Evolutionary conservation across 352 stramenopile species (phyloP).

Genomic region (Pythium monospermum): DNA sequence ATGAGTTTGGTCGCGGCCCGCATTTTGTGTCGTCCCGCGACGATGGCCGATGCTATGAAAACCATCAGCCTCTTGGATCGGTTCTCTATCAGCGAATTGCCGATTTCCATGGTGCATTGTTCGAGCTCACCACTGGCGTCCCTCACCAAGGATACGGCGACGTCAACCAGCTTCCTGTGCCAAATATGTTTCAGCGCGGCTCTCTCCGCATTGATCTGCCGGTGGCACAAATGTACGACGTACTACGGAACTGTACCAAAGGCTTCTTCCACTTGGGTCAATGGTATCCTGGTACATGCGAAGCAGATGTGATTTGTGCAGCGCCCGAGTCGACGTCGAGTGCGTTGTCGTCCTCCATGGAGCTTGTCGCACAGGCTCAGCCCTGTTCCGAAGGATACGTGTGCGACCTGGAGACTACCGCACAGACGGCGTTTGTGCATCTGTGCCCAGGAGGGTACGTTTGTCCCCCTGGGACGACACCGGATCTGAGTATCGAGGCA

Average conservation of each 20-base stretch:
- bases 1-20: conserved; percentile 87
- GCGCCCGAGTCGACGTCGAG: conserved; percentile 25
- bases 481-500: conserved; percentile 86
- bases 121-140: conserved; percentile 87
- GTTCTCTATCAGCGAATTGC: conserved; percentile 92
- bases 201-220: conserved; percentile 86
- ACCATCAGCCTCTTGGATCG: conserved; percentile 80
- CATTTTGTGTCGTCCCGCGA: conserved; percentile 85
- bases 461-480: conserved; percentile 92
- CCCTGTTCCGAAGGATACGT: conserved; percentile 93
- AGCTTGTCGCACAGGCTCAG: conserved; percentile 76
- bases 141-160: conserved; percentile 94
- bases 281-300: conserved; percentile 95
- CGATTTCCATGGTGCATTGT: conserved; percentile 93
- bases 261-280: conserved; percentile 87
- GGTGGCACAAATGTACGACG: conserved; percentile 78
- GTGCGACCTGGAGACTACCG: conserved; percentile 90
- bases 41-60: conserved; percentile 91
- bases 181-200: conserved; percentile 84
- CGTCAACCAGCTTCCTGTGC: conserved; percentile 53
- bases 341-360: neutral
- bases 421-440: conserved; percentile 61
- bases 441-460: conserved; percentile 91
- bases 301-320: conserved; percentile 93
- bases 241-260: conserved; percentile 91